Evolutionary conservation across 768 basidiomycete genomes (phyloP).

Genomic region (Rhizopogon vesiculosus): DNA sequence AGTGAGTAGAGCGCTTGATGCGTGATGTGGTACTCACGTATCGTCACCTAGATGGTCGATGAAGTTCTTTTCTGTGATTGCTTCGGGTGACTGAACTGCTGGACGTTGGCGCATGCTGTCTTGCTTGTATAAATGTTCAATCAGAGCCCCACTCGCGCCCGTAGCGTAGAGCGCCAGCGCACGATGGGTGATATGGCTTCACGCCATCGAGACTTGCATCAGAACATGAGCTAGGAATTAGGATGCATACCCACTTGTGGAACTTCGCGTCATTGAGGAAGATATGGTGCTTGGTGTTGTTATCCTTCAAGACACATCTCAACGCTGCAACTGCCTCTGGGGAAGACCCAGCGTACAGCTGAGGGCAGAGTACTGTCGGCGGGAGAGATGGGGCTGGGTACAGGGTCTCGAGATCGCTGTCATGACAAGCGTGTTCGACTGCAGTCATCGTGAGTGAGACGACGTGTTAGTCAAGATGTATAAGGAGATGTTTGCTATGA

Average conservation of each 20-base stretch:
- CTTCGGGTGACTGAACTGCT: constrained; percentile 1
- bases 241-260: constrained; percentile 37
- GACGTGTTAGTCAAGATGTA: too few species aligned
- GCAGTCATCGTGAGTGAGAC: too few species aligned
- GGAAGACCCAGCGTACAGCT: constrained; percentile 9
- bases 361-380: not conserved
- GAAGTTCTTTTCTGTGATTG: constrained; percentile 2
- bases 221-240: not conserved
- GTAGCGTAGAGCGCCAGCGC: constrained; percentile 6
- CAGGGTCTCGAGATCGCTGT: not conserved
- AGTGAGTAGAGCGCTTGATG: not conserved
- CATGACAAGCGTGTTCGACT: not conserved
- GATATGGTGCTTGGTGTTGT: constrained; percentile 38
- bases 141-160: constrained; percentile 3
- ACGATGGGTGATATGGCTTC: constrained; percentile 9
- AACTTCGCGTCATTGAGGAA: constrained; percentile 40
- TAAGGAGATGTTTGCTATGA: too few species aligned
- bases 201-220: not conserved
- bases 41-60: constrained; percentile 6
- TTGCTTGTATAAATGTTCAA: constrained; percentile 1
- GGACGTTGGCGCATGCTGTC: constrained; percentile 2
- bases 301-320: constrained; percentile 31
- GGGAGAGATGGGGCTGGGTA: constrained; percentile 4
- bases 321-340: constrained; percentile 26
- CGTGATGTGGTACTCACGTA: not conserved